These are phyloP conservation scores for Suhomyces sp. DNA, from an alignment of 805 yeast genomes.

Conservation along the genomic window DNA sequence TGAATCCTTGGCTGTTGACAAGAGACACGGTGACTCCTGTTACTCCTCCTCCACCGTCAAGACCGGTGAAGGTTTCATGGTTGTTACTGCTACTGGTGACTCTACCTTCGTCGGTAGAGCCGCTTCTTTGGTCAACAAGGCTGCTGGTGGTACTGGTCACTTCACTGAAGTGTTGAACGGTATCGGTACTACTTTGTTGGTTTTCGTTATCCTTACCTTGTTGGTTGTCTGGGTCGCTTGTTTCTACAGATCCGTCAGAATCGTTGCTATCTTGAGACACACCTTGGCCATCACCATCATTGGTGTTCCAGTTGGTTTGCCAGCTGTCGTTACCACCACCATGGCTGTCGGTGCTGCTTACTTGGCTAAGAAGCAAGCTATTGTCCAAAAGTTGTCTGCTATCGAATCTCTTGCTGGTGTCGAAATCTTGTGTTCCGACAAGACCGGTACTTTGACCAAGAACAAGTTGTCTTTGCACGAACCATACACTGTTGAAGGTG, in stretches of 20 bases:
- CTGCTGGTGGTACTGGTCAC: slow-evolving; percentile 91
- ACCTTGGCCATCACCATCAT: slow-evolving; percentile 93
- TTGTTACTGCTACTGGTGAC: slow-evolving; percentile 94
- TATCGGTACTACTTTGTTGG: slow-evolving; percentile 90
- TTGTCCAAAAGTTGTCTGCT: slow-evolving; percentile 94
- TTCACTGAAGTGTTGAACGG: slow-evolving; percentile 97
- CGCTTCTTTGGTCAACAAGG: slow-evolving; percentile 93
- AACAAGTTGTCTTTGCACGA: slow-evolving; percentile 93
- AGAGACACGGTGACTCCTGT: slow-evolving; percentile 79
- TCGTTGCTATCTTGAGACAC: slow-evolving; percentile 86
- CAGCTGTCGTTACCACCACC: slow-evolving; percentile 97
- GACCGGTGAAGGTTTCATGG: slow-evolving; percentile 93
- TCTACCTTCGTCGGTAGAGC: slow-evolving; percentile 96
- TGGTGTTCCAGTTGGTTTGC: slow-evolving; percentile 98
- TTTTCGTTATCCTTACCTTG: slow-evolving; percentile 82
- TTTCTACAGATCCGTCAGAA: slow-evolving; percentile 88
- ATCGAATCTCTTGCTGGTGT: slow-evolving; percentile 97
- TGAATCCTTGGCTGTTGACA: slow-evolving; percentile 95
- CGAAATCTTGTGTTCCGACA: slow-evolving; percentile 95
- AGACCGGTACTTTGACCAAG: slow-evolving; percentile 97
- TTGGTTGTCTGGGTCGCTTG: slow-evolving; percentile 88
- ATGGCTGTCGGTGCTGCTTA: slow-evolving; percentile 99
- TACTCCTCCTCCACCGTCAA: slow-evolving; percentile 93
- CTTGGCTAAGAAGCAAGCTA: slow-evolving; percentile 95
- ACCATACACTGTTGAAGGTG: slow-evolving; percentile 98